Percentiles rank a stretch among this genome's conserved stretches.
Conservation (phyloP, 495 filamentous ascomycete genomes). For the Aspergillus avenaceus region DNA sequence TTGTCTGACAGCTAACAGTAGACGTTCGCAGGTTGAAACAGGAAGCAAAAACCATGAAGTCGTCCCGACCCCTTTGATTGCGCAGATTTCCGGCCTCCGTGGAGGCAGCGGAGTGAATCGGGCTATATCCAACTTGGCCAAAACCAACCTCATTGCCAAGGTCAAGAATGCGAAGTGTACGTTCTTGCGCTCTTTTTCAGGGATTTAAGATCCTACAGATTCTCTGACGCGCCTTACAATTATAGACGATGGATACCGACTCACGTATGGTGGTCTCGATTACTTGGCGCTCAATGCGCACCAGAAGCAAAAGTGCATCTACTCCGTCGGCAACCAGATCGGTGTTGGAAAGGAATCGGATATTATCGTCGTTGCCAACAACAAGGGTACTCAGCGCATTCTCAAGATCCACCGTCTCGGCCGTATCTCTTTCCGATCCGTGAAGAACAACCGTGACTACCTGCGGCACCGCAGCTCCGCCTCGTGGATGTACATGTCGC, state of each 20-base stretch:
- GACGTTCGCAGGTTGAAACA: conserved; percentile 66
- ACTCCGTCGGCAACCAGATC: conserved; percentile 90
- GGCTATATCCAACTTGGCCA: conserved; percentile 84
- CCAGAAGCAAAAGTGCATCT: conserved; percentile 69
- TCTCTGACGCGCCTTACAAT: not conserved
- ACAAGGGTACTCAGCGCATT: conserved; percentile 58
- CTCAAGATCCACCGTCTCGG: conserved; percentile 94
- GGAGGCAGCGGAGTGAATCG: conserved; percentile 82
- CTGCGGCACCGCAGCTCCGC: conserved; percentile 71
- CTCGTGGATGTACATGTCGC: conserved; percentile 97
- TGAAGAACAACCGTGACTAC: conserved; percentile 95
- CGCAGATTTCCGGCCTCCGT: conserved; percentile 73
- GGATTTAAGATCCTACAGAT: not conserved
- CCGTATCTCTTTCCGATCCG: conserved; percentile 92
- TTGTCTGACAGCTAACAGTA: conserved; percentile 31
- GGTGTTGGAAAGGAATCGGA: conserved; percentile 97
- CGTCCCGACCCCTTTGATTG: conserved; percentile 85
- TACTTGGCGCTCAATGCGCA: conserved; percentile 92
- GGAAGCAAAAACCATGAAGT: conserved; percentile 96
- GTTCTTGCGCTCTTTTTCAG: not conserved
- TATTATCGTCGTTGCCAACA: conserved; percentile 84
- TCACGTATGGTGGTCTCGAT: conserved; percentile 95
- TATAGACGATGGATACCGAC: conserved; percentile 87
- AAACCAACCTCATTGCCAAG: conserved; percentile 84
- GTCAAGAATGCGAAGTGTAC: conserved; percentile 89